Evolutionary conservation across 1,284 basidiomycete species (phyloP).

Genomic region (Mycena citricolor): DNA sequence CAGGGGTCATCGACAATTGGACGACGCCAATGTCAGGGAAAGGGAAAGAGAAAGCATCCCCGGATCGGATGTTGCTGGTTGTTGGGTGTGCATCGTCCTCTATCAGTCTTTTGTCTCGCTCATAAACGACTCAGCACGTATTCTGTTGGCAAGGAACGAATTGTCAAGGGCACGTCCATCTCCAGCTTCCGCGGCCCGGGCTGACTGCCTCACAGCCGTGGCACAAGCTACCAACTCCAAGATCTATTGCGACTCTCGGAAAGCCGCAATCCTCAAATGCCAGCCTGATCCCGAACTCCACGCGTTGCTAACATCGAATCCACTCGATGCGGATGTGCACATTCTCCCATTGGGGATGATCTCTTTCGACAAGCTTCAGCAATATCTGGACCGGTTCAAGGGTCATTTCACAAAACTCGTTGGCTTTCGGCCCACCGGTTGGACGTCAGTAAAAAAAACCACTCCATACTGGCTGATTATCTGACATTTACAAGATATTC

Average conservation of each 20-base stretch:
- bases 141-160: slow-evolving; percentile 95
- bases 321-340: slow-evolving; percentile 80
- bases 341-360: slow-evolving; percentile 82
- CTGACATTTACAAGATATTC: slow-evolving; percentile 52
- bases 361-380: slow-evolving; percentile 74
- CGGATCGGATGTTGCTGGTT: slow-evolving; percentile 61
- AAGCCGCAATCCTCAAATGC: slow-evolving; percentile 78
- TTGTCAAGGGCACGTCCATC: slow-evolving; percentile 78
- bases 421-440: slow-evolving; percentile 91
- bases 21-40: slow-evolving; percentile 21
- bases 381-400: slow-evolving; percentile 77
- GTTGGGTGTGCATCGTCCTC: slow-evolving; percentile 64
- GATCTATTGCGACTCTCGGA: slow-evolving; percentile 87
- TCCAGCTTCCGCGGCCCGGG: neutral
- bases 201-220: slow-evolving; percentile 54
- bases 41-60: slow-evolving; percentile 33
- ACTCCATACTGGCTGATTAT: slow-evolving; percentile 1
- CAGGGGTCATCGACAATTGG: slow-evolving; percentile 45
- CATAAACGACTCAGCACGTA: slow-evolving; percentile 66
- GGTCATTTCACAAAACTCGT: slow-evolving; percentile 75
- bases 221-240: slow-evolving; percentile 82
- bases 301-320: slow-evolving; percentile 75
- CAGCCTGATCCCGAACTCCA: slow-evolving; percentile 84
- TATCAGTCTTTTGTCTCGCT: neutral
- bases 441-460: slow-evolving; percentile 64